Percentiles rank a stretch among this genome's conserved stretches.
These are phyloP conservation scores for Articulospora tetracladia DNA, from an alignment of 495 filamentous ascomycete genomes.

Conservation along the genomic window DNA sequence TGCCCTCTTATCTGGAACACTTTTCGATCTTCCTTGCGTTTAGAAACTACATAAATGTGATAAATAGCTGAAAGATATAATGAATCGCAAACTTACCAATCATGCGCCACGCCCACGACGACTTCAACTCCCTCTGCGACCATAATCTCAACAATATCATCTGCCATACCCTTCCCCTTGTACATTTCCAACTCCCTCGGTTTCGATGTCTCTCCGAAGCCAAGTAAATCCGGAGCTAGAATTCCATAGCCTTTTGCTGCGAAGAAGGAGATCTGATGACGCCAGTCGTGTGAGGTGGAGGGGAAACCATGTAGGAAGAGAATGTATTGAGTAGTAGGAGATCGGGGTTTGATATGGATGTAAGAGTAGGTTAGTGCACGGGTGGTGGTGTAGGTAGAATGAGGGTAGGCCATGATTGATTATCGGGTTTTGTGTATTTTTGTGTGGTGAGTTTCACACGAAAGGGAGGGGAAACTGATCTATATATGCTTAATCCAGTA, in stretches of 20 bases:
- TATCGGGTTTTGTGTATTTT: conserved; percentile 16
- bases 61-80: conserved; percentile 8
- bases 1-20: conserved; percentile 4
- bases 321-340: conserved; percentile 27
- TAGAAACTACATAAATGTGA: conserved; percentile 9
- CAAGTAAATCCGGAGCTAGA: conserved; percentile 43
- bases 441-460: conserved; percentile 18
- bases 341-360: conserved; percentile 1
- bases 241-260: conserved; percentile 37
- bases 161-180: conserved; percentile 29
- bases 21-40: conserved; percentile 4
- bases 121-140: conserved; percentile 18
- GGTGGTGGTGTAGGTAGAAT: conserved; percentile 1
- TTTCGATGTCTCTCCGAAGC: conserved; percentile 43
- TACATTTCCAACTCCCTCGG: conserved; percentile 32
- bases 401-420: conserved; percentile 18
- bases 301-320: conserved; percentile 42
- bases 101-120: conserved; percentile 29
- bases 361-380: conserved; percentile 12
- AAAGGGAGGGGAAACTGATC: conserved; percentile 14
- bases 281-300: conserved; percentile 41
- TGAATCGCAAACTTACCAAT: conserved; percentile 19
- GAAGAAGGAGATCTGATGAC: conserved; percentile 35
- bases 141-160: conserved; percentile 34
- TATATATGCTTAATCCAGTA: conserved; percentile 18